Conservation (phyloP, 2,329 filamentous ascomycete genomes). For the Xylaria sp. region DNA sequence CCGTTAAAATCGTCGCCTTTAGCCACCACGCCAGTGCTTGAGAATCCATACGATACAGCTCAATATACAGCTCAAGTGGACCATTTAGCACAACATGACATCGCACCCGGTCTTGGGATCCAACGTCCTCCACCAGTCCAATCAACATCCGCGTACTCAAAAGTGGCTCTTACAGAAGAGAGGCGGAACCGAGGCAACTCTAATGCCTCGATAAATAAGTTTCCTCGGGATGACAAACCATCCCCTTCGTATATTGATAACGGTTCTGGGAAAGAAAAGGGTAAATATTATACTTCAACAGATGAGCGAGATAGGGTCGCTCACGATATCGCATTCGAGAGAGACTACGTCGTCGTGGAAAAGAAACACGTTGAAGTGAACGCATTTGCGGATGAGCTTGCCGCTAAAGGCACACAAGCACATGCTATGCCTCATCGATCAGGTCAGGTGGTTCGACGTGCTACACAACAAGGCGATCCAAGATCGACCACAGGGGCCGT, state of each 20-base stretch:
- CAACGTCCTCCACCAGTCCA: constrained; percentile 59
- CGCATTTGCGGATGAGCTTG: constrained; percentile 93
- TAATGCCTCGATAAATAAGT: constrained; percentile 53
- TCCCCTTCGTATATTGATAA: constrained; percentile 51
- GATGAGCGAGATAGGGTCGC: constrained; percentile 76
- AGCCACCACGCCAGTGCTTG: constrained; percentile 54
- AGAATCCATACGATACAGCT: constrained; percentile 48
- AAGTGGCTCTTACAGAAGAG: constrained; percentile 52
- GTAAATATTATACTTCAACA: constrained; percentile 48
- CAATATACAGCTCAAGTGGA: constrained; percentile 41
- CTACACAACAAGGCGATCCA: constrained; percentile 80
- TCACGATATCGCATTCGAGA: constrained; percentile 88
- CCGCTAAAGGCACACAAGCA: constrained; percentile 72
- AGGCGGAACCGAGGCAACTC: constrained; percentile 53
- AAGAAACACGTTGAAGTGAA: constrained; percentile 97
- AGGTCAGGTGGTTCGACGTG: constrained; percentile 75
- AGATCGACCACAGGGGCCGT: constrained; percentile 76
- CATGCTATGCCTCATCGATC: constrained; percentile 62
- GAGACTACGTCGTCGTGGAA: constrained; percentile 96
- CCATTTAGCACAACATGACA: constrained; percentile 59
- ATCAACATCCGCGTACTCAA: constrained; percentile 60
- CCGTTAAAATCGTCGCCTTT: constrained; percentile 56
- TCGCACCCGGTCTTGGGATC: constrained; percentile 62
- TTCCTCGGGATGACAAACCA: constrained; percentile 49
- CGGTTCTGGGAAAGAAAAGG: constrained; percentile 49